Evolutionary conservation across 2,329 filamentous ascomycete genomes (phyloP), one percentile per base, ranked within the genome.

Genomic region (Colletotrichum nymphaeae): DNA sequence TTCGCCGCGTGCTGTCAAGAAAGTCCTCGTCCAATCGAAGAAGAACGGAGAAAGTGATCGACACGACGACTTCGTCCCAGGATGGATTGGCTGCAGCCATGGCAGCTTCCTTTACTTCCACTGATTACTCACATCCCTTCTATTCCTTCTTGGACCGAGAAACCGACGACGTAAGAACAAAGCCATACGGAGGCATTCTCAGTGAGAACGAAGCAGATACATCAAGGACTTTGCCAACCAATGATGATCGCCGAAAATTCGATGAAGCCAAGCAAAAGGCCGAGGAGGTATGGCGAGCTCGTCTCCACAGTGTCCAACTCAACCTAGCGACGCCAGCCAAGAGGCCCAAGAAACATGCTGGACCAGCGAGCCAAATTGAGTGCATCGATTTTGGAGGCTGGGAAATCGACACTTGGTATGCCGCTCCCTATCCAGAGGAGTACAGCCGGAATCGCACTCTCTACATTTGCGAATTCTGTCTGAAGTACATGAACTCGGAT

Each of bases 401-500:
- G 88, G 97, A 99, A 82, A 99, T 99, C 78, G 97, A 99, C 81
- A 99, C 97, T 3, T 98, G 97, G 95, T 98, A 99, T 84, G 96
- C 97, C 35, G 97, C 97, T 52, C 97, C 97, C 14, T 99, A 99
- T 81, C 97, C 97, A 0, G 97, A 98, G 81, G 97, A 99, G 83
- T 99, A 99, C 86, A 98, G 95, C 81, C 92, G 96, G 76, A 98
- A 99, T 80, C 93, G 94, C 35, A 94, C 98, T 49, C 89, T 99
- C n/a, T 98, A 98, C 83, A 98, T 99, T 75, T 99, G 97, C 87
- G 97, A 99, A 82, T 99, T 98, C 83, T 99, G 97, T 81, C 88
- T 99, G 73, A 99, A 98, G 84, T 99, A 99, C 85, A 98, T 99
- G 95, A 98, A 97, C 83, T 98, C 97, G 22, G 96, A 98, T 81